phyloP scores from a whole-genome alignment of 805 yeast species.

The Wickerhamiella nectarea region DNA sequence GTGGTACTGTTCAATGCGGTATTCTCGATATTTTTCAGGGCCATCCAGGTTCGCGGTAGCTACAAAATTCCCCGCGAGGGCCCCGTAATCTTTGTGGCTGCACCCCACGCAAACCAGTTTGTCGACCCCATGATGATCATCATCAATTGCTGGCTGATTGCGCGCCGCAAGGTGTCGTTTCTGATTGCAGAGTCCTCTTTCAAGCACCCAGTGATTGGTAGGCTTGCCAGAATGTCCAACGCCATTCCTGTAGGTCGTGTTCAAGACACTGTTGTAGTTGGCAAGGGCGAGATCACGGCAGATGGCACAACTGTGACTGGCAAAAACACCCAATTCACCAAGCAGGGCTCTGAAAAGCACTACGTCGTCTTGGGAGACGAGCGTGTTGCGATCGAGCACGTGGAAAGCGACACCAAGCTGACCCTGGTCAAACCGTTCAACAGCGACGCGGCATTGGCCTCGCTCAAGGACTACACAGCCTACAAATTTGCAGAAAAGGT shows the following conservation, averaged over 20 bases:
- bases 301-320: conserved; percentile 36
- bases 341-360: conserved; percentile 34
- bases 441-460: conserved; percentile 12
- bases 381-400: conserved; percentile 50
- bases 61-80: conserved; percentile 57
- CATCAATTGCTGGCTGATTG: conserved; percentile 59
- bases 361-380: conserved; percentile 60
- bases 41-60: conserved; percentile 79
- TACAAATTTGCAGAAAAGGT: conserved; percentile 71
- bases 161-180: conserved; percentile 60
- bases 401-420: conserved; percentile 61
- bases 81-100: conserved; percentile 85
- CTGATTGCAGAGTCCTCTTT: conserved; percentile 75
- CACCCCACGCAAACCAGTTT: conserved; percentile 96
- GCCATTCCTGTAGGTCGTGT: conserved; percentile 88
- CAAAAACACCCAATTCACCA: conserved; percentile 49
- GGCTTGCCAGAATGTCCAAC: conserved; percentile 58
- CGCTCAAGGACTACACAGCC: conserved; percentile 37
- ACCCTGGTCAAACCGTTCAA: conserved; percentile 57
- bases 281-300: conserved; percentile 44
- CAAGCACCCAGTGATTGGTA: conserved; percentile 53
- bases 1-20: conserved; percentile 28
- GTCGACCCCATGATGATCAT: conserved; percentile 72
- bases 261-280: conserved; percentile 64
- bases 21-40: conserved; percentile 68